These are phyloP conservation scores for Mortierella sp. DNA, from an alignment of 371 early-diverging fungal species.

Conservation along the genomic window DNA sequence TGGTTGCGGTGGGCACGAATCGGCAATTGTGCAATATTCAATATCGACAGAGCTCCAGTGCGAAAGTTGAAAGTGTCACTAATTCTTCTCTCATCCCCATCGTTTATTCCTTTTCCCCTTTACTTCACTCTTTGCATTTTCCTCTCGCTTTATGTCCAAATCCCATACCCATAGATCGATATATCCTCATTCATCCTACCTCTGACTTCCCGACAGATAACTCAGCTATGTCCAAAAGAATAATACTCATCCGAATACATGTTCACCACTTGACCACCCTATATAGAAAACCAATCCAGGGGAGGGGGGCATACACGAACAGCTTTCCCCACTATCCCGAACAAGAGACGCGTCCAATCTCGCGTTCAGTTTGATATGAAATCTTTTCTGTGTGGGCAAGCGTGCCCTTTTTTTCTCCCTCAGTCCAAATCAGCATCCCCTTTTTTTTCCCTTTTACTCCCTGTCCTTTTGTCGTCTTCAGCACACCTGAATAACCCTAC, in stretches of 20 bases:
- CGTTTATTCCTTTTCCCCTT: too few relatives aligned
- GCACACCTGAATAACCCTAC: background rate
- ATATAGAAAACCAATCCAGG: background rate
- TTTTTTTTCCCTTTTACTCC: conserved; percentile 10
- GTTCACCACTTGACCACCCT: conserved; percentile 6
- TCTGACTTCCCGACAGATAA: too few relatives aligned
- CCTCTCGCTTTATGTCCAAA: background rate
- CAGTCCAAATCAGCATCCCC: conserved; percentile 47
- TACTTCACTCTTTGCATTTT: background rate
- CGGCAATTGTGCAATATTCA: background rate
- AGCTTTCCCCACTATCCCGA: background rate
- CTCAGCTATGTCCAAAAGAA: background rate
- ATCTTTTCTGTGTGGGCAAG: conserved; percentile 10
- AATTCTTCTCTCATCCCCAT: background rate
- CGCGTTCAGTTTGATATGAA: conserved; percentile 40
- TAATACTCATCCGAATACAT: background rate
- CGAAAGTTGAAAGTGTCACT: background rate
- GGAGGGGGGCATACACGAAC: background rate
- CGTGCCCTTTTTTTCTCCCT: conserved; percentile 16
- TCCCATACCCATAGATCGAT: background rate
- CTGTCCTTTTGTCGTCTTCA: background rate
- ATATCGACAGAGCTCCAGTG: background rate
- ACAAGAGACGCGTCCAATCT: background rate
- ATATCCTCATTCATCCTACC: conserved; percentile 2
- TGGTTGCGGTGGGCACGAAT: background rate